Base-by-base conservation (phyloP, 805 yeast genomes). In the Suhomyces kilbournensis region DNA sequence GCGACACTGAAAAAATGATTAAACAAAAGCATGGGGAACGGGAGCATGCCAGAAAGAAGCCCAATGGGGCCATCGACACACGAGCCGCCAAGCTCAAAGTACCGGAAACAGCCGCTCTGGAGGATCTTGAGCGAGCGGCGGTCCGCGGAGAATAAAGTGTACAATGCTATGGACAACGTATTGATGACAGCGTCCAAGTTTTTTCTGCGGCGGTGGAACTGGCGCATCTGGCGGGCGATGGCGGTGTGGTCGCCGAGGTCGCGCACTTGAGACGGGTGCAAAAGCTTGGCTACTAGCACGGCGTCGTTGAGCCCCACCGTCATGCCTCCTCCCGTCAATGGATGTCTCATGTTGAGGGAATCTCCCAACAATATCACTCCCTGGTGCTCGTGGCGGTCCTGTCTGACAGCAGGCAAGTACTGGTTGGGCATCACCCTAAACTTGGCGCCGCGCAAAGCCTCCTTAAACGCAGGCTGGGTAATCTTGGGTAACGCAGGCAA, bases 261-360 rank as follows among this genome's bases (percentile, higher is more conserved):
- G 5, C 77, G 78, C 10, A 83, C 80, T 1, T 73, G 62, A 49
- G 78, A 62, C 50, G 86, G 81, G 7, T 82, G 75, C 49, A 94
- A 75, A 39, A 88, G 70, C 59, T 80, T 78, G 17, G 88, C 83
- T 45, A 91, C 76, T 32, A 88, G 66, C 0, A 80, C 86, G 3
- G 90, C 88, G 69, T 94, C 99, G 65, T 85, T 88, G 54, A 94
- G 75, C 2, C 97, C 97, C 43, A 94, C 99, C 23, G 98, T 91
- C 99, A 94, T 94, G 55, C 99, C 99, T 57, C 99, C 99, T 49
- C 99, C 99, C 1, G 98, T 94, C 55, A 94, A 80, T 25, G 99
- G 99, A 68, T 94, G 99, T 67, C 99, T 81, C 97, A 94, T 94
- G 69, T 94, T 94, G 60, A 92, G 77, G 1, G 99, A 89, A 68